These are phyloP conservation scores for Aspergillus viridinutans DNA, from an alignment of 2,329 filamentous ascomycete genomes.

Conservation along the genomic window DNA sequence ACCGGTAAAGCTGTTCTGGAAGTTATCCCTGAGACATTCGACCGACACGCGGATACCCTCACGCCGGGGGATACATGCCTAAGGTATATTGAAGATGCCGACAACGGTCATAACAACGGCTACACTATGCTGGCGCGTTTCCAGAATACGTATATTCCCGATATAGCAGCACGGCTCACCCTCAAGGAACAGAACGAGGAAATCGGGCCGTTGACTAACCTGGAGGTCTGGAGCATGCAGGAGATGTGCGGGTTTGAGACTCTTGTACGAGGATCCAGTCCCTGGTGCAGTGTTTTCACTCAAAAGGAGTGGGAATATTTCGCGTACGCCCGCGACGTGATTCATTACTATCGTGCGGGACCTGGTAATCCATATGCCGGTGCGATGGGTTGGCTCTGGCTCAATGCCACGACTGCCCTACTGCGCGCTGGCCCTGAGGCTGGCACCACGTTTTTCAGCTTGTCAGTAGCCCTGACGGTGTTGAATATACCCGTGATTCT, in stretches of 20 bases:
- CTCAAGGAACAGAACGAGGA: slow-evolving; percentile 17
- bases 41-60: slow-evolving; percentile 52
- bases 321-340: slow-evolving; percentile 55
- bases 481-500: neutral
- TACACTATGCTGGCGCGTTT: slow-evolving; percentile 46
- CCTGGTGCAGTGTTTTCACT: slow-evolving; percentile 56
- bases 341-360: slow-evolving; percentile 57
- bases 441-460: slow-evolving; percentile 54
- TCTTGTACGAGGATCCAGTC: slow-evolving; percentile 49
- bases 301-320: slow-evolving; percentile 52
- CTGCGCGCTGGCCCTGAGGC: slow-evolving; percentile 42
- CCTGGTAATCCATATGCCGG: slow-evolving; percentile 53
- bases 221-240: slow-evolving; percentile 57
- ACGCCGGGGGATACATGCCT: slow-evolving; percentile 51
- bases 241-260: slow-evolving; percentile 60
- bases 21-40: slow-evolving; percentile 50
- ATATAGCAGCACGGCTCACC: slow-evolving; percentile 44
- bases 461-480: slow-evolving; percentile 36
- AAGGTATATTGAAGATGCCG: slow-evolving; percentile 34
- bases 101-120: slow-evolving; percentile 49
- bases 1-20: slow-evolving; percentile 40
- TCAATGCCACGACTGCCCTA: slow-evolving; percentile 53
- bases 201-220: slow-evolving; percentile 42
- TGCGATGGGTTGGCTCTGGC: slow-evolving; percentile 55
- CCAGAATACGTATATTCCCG: slow-evolving; percentile 45